Evolutionary conservation across 2,329 filamentous ascomycete species (phyloP).

Genomic region (Fusarium pseudograminearum): DNA sequence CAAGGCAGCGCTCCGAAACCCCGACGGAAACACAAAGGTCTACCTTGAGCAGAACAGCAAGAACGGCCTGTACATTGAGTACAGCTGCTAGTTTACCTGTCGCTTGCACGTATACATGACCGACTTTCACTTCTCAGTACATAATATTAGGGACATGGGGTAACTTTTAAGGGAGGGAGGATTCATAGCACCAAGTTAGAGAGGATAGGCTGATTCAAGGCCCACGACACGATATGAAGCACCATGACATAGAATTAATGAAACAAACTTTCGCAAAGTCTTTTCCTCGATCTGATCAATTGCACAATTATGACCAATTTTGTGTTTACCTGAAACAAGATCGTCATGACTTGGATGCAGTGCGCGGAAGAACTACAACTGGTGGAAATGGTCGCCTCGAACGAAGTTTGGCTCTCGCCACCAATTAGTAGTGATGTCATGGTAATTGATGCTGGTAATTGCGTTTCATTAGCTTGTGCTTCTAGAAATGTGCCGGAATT

Average conservation of each 20-base stretch:
- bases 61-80: constrained; percentile 50
- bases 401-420: background rate
- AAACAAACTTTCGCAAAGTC: background rate
- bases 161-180: background rate
- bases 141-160: constrained; percentile 4
- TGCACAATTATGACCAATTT: background rate
- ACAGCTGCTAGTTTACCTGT: constrained; percentile 17
- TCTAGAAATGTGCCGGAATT: background rate
- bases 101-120: background rate
- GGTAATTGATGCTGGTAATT: background rate
- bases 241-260: constrained; percentile 20
- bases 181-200: background rate
- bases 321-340: constrained; percentile 6
- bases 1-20: constrained; percentile 43
- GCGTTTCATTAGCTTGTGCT: background rate
- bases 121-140: constrained; percentile 17
- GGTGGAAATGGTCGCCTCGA: background rate
- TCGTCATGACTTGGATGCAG: background rate
- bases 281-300: background rate
- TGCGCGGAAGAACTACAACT: background rate
- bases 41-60: constrained; percentile 49
- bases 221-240: constrained; percentile 17
- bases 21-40: constrained; percentile 45
- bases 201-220: background rate
- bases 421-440: background rate